A percentile compares a stretch with the other conserved stretches of the same genome.
phyloP scores from a whole-genome alignment of 108 stramenopile species.

The Nitzschia sp. region DNA sequence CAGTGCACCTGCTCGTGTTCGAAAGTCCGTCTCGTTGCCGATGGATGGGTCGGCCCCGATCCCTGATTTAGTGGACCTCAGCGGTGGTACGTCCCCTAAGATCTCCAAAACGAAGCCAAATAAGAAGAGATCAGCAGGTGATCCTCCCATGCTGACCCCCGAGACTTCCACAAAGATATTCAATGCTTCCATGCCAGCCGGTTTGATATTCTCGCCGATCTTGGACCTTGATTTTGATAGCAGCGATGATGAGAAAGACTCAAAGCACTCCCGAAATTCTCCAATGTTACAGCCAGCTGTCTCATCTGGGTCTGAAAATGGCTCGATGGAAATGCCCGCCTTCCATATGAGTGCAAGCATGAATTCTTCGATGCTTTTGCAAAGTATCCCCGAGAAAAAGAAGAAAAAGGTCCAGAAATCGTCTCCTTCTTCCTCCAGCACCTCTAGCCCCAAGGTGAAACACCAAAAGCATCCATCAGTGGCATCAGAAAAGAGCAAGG shows the following conservation, averaged over 20 bases:
- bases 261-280: no score
- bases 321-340: no score
- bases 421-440: no score
- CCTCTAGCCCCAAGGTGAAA: no score
- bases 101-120: background rate
- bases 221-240: background rate
- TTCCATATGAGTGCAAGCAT: no score
- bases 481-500: background rate
- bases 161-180: background rate
- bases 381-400: background rate
- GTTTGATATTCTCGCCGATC: background rate
- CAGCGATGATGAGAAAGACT: slow-evolving; percentile 1
- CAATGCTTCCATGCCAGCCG: background rate
- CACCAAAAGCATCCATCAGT: background rate
- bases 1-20: background rate
- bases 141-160: no score
- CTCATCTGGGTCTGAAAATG: no score
- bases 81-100: background rate
- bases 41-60: background rate
- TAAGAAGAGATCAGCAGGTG: no score
- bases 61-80: background rate
- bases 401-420: no score
- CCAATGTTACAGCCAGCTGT: no score
- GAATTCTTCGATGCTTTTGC: background rate
- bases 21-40: background rate